A percentile compares a stretch with the other conserved stretches of the same genome.
These are phyloP conservation scores for Tricholoma furcatifolium DNA, from an alignment of 768 basidiomycete genomes.

Conservation along the genomic window DNA sequence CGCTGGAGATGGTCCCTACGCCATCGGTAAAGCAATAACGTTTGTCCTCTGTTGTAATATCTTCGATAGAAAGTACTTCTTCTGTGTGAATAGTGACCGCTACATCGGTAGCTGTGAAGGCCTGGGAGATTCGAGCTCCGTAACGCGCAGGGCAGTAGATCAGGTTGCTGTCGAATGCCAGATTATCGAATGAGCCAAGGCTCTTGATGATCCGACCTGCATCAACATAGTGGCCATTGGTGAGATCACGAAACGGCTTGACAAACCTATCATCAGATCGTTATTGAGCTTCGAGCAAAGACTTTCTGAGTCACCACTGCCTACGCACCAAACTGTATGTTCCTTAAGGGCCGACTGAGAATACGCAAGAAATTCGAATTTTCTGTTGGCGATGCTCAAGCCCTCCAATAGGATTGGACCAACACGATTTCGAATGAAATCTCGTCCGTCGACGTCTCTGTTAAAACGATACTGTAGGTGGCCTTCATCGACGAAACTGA, in stretches of 20 bases:
- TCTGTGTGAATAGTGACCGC: constrained; percentile 44
- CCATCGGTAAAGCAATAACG: constrained; percentile 68
- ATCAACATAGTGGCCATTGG: constrained; percentile 25
- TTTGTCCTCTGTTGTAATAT: constrained; percentile 31
- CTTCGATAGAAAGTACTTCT: constrained; percentile 44
- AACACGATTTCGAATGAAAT: constrained; percentile 48
- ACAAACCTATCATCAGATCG: constrained; percentile 55
- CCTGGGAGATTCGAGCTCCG: constrained; percentile 70
- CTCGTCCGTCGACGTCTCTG: constrained; percentile 50
- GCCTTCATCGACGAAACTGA: constrained; percentile 62
- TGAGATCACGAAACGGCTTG: constrained; percentile 44
- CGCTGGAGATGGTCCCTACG: constrained; percentile 60
- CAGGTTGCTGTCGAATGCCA: constrained; percentile 43
- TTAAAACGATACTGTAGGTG: constrained; percentile 52
- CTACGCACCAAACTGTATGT: constrained; percentile 52
- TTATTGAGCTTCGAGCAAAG: neutral
- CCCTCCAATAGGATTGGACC: constrained; percentile 44
- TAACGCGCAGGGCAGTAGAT: constrained; percentile 67
- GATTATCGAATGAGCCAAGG: constrained; percentile 53
- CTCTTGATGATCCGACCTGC: constrained; percentile 51
- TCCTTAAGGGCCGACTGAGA: constrained; percentile 75
- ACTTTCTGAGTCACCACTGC: neutral
- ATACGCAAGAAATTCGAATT: constrained; percentile 67
- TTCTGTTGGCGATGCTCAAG: constrained; percentile 51
- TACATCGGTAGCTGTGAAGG: constrained; percentile 71